Conservation (phyloP, 441 rosid species). For the Erodium trifolium region DNA sequence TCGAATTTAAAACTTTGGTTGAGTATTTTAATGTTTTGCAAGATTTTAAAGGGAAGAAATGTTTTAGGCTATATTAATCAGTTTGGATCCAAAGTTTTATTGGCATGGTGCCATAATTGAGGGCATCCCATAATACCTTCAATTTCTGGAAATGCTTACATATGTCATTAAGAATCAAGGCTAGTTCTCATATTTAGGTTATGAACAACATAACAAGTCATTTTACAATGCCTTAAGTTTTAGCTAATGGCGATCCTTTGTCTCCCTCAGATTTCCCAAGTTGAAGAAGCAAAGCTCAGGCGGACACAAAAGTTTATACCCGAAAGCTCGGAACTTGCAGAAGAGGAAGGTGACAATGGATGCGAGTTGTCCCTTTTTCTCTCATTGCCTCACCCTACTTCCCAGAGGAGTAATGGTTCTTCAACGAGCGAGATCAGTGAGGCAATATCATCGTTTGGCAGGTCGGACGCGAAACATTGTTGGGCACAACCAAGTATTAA, state of each 20-base stretch:
- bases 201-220: too few relatives aligned
- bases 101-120: not conserved
- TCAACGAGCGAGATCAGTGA: constrained; percentile 62
- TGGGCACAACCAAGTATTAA: constrained; percentile 35
- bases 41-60: not conserved
- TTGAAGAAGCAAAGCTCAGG: constrained; percentile 11
- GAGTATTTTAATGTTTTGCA: not conserved
- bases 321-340: constrained; percentile 15
- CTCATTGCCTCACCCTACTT: constrained; percentile 35
- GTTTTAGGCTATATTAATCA: not conserved
- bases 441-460: constrained; percentile 39
- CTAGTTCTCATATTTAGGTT: too few relatives aligned
- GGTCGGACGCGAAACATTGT: constrained; percentile 33
- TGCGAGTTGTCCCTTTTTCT: constrained; percentile 53
- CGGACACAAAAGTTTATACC: constrained; percentile 7
- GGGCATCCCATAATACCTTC: too few relatives aligned
- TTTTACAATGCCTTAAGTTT: not conserved
- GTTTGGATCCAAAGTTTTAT: not conserved
- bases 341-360: constrained; percentile 21
- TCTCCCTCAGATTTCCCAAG: not conserved
- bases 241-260: not conserved
- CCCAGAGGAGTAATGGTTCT: constrained; percentile 49
- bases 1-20: not conserved
- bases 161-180: too few relatives aligned
- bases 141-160: too few relatives aligned